Base-by-base conservation (phyloP, 768 basidiomycete species). In the Agaricus sinodeliciosus region DNA sequence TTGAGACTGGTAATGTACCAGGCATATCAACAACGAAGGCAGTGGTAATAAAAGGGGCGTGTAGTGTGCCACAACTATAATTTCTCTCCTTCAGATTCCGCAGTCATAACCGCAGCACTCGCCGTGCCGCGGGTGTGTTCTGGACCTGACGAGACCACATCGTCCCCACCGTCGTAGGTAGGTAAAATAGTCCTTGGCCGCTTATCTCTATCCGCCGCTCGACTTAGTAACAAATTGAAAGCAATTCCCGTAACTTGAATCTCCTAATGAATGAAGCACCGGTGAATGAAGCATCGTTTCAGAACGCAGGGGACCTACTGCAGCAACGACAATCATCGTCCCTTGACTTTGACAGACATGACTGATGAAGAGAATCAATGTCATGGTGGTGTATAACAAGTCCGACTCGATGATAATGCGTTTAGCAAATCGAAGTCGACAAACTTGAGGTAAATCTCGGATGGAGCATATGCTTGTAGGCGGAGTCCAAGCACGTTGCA, bases 191-290 rank as follows among this genome's bases (percentile, higher is more conserved):
- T 11, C 31, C 31, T 43, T 26, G 31, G 31, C 31, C 31, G 31
- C 18, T 11, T 12, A 51, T 44, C 19, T 34, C 31, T 15, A 35
- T 44, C 15, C 3, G 31, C 31, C 8, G 35, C 50, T 36, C 50
- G 46, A 15, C 35, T 39, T 16, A 61, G 46, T 36, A 64, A 59
- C 3, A 64, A 55, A 31, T 64, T 60, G 54, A 62, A 62, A 2
- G 59, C 58, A 11, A 60, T 59, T 18, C 61, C 61, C 3, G 52
- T 56, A 6, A 60, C 45, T 11, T 56, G 44, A 35, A 59, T 49
- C 19, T 60, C 55, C 61, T 64, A 15, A 9, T 26, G 18, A 22
- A 22, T 12, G 18, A 11, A 7, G 31, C 3, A 1, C 6, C 31
- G 11, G 31, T 31, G 31, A 31, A 11, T 31, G 8, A 11, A 41